Base-by-base conservation (phyloP, 1,284 basidiomycete genomes). In the Microbotryum lychnidis-dioicae region DNA sequence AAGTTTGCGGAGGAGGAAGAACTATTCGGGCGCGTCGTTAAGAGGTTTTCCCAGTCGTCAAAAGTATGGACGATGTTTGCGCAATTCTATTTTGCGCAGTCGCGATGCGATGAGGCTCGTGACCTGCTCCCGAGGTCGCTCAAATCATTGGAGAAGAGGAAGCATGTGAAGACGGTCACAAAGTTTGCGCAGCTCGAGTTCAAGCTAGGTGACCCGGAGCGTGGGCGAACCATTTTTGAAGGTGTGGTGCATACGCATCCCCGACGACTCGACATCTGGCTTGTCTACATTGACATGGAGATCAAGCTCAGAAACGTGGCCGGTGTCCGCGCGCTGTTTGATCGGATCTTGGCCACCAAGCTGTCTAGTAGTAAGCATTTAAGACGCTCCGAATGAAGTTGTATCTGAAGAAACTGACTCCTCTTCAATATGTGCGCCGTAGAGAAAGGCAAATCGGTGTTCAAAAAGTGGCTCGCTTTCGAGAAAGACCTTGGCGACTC, bases 281-380 rank as follows among this genome's bases (percentile, higher is more conserved):
- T 87, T 61, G 81, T 97, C 60, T 99, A 98, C 76, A 86, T 97
- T 73, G 96, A 98, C 74, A 92, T 97, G 85, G 89, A 97, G 73
- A 85, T 85, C 7, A 81, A 82, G 51, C 83, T 86, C 74, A 77
- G 80, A 25, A 84, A 94, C 75, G 85, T 93, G 44, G 85, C 86
- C 67, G 84, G 81, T 68, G 75, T 90, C 50, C 80, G 91, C 83
- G 86, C 85, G 58, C 76, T 97, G 21, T 92, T 97, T 71, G 85
- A 88, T 64, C 86, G 92, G 16, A 83, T 89, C 9, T 78, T 98
- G 16, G 77, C 82, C 21, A 80, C 85, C 27, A 96, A 93, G 75
- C 87, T 96, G 80, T 93, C 90, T 8, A 89, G 84, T 71, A 92
- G 96, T 58, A 94, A 94, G 88, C 91, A 74, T 69, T 83, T 77